Percentiles rank a stretch among this genome's conserved stretches.
Conservation (phyloP, 1,139 yeast species). For the Pichia sp. region DNA sequence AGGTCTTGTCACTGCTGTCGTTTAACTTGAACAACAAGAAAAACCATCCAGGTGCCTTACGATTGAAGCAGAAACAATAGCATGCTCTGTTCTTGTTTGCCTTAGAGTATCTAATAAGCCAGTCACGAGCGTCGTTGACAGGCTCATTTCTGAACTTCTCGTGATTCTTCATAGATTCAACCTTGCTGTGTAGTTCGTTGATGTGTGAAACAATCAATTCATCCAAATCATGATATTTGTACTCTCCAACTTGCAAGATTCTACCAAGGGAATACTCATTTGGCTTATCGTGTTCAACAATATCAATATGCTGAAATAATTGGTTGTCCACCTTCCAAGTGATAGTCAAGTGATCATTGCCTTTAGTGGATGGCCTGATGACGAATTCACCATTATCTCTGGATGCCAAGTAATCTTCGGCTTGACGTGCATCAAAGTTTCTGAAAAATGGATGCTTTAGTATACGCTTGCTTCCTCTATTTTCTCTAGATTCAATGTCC, state of each 20-base stretch:
- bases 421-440: constrained; percentile 78
- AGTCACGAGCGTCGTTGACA: constrained; percentile 72
- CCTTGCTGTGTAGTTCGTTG: constrained; percentile 77
- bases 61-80: constrained; percentile 87
- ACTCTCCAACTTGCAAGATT: constrained; percentile 59
- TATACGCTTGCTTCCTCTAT: constrained; percentile 51
- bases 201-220: constrained; percentile 87
- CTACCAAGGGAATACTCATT: constrained; percentile 61
- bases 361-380: constrained; percentile 90
- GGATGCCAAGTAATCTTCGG: constrained; percentile 89
- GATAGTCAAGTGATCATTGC: constrained; percentile 80
- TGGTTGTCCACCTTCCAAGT: constrained; percentile 96
- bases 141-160: constrained; percentile 89
- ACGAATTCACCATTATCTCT: constrained; percentile 88
- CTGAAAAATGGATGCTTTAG: constrained; percentile 90
- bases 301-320: constrained; percentile 86
- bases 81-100: constrained; percentile 90
- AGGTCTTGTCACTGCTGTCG: constrained; percentile 64
- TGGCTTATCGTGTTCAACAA: constrained; percentile 66
- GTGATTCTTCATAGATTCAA: constrained; percentile 77
- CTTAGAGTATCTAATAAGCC: constrained; percentile 83
- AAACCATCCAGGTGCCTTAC: constrained; percentile 90
- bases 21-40: constrained; percentile 73
- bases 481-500: constrained; percentile 42
- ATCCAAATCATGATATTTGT: constrained; percentile 79